Evolutionary conservation across 768 basidiomycete genomes (phyloP), one percentile per base, ranked within the genome.

Genomic region (Amanita rimosa): DNA sequence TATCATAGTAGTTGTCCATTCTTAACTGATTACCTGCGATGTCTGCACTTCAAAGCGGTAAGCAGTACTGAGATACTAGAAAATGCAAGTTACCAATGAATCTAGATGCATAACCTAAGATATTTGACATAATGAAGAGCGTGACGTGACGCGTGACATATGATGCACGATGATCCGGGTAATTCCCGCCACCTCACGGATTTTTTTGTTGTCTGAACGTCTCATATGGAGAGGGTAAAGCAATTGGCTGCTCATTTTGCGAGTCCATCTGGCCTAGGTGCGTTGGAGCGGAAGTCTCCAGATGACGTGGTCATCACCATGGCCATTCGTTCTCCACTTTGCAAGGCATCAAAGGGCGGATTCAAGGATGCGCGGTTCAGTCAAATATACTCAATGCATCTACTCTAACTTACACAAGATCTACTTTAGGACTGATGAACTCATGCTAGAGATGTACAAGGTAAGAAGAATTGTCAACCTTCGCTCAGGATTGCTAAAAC

Each of bases 241-340:
- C 80, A 84, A 62, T 65, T 85, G 21, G 74, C 75, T 26, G 74
- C 78, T 36, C 85, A 85, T 57, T 62, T 85, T 46, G 57, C 67
- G 16, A 59, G 64, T 3, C 57, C 71, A 10, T 61, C 71, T 14
- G 78, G 76, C n/a, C 58, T 78, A 6, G 62, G 70, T 19, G 67
- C 70, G 13, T 67, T 88, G 42, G 69, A 78, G 52, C 67, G 64
- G 37, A 81, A 85, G 60, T 72, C 63, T 44, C 76, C 78, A 3
- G 78, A 88, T 53, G 88, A 90, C 70, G 81, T 90, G 10, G 88
- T 90, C 60, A 77, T 90, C 52, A 88, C 86, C 2, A 74, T 86
- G 70, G 84, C 87, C 51, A 79, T 83, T 55, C 79, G 85, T 27
- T 84, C 83, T 3, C 83, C 85, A 1, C 62, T 87, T 46, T 83